Conservation (phyloP, 2,329 filamentous ascomycete species). For the Scedosporium apiospermum region DNA sequence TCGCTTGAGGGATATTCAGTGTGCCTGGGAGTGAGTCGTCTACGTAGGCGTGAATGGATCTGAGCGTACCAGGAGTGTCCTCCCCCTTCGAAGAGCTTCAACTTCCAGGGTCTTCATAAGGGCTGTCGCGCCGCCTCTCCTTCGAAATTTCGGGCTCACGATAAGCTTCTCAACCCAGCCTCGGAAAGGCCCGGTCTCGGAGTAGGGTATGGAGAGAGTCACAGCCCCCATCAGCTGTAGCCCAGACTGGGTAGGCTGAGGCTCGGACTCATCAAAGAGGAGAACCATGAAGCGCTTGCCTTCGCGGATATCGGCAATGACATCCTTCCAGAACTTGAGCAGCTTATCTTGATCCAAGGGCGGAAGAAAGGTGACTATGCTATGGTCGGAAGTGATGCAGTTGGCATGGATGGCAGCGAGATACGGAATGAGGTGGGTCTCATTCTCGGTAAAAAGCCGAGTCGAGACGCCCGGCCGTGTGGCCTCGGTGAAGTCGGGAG, state of each 20-base stretch:
- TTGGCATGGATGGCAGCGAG: constrained; percentile 48
- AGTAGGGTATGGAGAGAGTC: constrained; percentile 40
- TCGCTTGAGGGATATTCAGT: neutral
- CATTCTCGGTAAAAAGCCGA: constrained; percentile 2
- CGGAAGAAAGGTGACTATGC: constrained; percentile 49
- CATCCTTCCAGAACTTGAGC: constrained; percentile 45
- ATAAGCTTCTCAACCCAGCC: constrained; percentile 49
- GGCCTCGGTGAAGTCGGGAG: neutral
- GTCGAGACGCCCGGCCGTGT: neutral
- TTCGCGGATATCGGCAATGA: constrained; percentile 34
- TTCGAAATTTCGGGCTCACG: constrained; percentile 39
- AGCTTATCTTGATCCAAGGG: constrained; percentile 48
- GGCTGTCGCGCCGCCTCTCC: constrained; percentile 38
- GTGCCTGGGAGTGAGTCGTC: neutral
- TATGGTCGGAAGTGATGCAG: constrained; percentile 48
- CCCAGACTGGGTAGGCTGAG: constrained; percentile 14
- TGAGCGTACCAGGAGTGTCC: constrained; percentile 41
- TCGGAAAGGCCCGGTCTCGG: constrained; percentile 47
- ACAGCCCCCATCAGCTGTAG: constrained; percentile 44
- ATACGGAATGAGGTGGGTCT: constrained; percentile 40
- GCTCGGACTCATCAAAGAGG: constrained; percentile 29
- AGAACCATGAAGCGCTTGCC: constrained; percentile 43
- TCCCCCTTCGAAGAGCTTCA: constrained; percentile 38
- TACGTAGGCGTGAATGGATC: neutral
- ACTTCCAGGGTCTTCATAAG: constrained; percentile 46